Conservation (phyloP, 2,329 filamentous ascomycete species). For the Fusarium virguliforme region DNA sequence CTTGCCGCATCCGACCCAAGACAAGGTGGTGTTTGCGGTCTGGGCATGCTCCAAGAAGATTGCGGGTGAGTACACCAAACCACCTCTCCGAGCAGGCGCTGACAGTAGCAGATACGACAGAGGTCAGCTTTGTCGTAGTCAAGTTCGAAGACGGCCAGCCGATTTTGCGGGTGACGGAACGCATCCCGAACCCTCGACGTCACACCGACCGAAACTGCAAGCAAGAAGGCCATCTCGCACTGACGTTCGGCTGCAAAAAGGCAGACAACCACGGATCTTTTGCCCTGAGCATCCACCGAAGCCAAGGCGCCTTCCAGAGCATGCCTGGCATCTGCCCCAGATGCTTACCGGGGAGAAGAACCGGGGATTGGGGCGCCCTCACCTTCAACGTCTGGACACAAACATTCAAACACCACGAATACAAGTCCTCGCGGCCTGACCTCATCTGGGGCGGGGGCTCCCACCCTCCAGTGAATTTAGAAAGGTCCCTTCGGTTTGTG, state of each 20-base stretch:
- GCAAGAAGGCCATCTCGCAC: neutral
- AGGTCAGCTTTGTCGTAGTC: conserved; percentile 26
- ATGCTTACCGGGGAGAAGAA: conserved; percentile 15
- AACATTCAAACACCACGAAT: conserved; percentile 34
- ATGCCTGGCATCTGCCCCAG: conserved; percentile 16
- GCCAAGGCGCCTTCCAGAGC: neutral
- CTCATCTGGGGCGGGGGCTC: conserved; percentile 20
- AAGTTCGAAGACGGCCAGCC: conserved; percentile 30
- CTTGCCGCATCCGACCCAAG: conserved; percentile 43
- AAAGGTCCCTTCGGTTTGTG: neutral
- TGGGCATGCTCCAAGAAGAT: conserved; percentile 20
- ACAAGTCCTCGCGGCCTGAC: conserved; percentile 12
- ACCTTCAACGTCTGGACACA: conserved; percentile 43
- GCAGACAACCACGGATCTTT: conserved; percentile 40
- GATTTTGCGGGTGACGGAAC: conserved; percentile 21
- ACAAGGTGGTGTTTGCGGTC: conserved; percentile 39
- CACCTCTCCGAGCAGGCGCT: neutral
- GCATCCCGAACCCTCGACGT: conserved; percentile 34
- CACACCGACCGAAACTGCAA: conserved; percentile 7
- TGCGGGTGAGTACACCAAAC: conserved; percentile 14
- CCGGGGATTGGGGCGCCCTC: conserved; percentile 34
- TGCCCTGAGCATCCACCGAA: conserved; percentile 32
- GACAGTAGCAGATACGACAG: conserved; percentile 10
- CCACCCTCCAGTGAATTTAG: neutral
- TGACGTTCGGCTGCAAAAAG: conserved; percentile 26